These are phyloP conservation scores for Chlorella sp. DNA, from an alignment of 139 green algal species.

Conservation along the genomic window DNA sequence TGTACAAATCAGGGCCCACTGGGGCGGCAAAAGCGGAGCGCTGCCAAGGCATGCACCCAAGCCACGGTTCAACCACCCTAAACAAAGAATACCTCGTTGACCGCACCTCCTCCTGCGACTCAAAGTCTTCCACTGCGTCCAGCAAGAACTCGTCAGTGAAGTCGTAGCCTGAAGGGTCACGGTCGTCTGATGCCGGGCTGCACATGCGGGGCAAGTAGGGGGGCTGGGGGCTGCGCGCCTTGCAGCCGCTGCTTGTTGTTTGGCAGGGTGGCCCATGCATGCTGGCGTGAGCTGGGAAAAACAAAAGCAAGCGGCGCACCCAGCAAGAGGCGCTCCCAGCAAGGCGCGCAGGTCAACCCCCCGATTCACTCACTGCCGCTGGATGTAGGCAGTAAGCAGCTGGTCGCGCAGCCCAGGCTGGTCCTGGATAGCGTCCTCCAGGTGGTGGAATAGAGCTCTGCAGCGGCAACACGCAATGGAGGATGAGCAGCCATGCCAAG, in stretches of 20 bases:
- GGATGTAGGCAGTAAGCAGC: conserved; percentile 11
- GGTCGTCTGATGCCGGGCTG: conserved; percentile 4
- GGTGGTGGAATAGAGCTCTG: not conserved
- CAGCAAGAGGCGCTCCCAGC: no score
- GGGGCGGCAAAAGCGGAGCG: no score
- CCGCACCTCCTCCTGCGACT: not conserved
- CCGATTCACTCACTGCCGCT: not conserved
- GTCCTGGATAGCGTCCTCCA: not conserved
- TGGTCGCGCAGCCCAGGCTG: not conserved
- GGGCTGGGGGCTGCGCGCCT: no score
- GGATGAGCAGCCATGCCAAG: not conserved
- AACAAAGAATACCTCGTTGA: no score
- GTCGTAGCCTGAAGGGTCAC: not conserved
- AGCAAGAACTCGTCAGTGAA: conserved; percentile 14
- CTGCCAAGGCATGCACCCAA: no score
- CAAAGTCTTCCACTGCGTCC: conserved; percentile 4
- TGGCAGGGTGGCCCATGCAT: not conserved
- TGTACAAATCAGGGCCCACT: no score
- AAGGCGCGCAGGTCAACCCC: no score
- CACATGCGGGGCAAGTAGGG: no score
- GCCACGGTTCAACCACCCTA: no score
- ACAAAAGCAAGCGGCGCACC: no score
- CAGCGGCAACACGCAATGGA: not conserved
- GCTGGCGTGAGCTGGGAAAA: no score
- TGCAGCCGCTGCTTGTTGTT: not conserved